Conservation (phyloP, 1,139 yeast species). For the Pneumocystis murina region DNA sequence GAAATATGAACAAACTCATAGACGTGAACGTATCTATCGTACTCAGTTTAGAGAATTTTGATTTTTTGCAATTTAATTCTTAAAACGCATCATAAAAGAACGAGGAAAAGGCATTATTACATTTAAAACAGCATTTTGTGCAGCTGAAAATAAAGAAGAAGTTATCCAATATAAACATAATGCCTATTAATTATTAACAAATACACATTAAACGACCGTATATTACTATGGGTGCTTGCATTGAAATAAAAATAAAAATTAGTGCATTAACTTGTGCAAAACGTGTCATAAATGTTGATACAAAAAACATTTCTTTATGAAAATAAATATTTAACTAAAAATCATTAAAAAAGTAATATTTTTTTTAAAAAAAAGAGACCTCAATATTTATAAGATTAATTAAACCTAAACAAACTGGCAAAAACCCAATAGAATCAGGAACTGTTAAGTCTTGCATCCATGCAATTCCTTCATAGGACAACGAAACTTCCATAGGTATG, state of each 20-base stretch:
- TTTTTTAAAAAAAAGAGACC: not conserved
- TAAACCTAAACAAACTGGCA: not conserved
- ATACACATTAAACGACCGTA: not conserved
- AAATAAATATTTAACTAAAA: not conserved
- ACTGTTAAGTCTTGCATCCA: not conserved
- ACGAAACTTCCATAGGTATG: not conserved
- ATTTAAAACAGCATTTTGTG: not conserved
- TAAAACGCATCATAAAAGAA: not conserved
- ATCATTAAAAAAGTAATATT: not conserved
- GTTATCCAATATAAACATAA: not conserved
- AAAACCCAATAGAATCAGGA: not conserved
- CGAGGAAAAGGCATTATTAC: not conserved
- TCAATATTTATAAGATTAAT: not conserved
- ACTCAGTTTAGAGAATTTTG: not conserved
- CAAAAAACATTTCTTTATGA: not conserved
- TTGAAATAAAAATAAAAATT: not conserved
- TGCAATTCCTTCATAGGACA: not conserved
- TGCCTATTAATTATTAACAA: not conserved
- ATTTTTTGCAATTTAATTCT: not conserved
- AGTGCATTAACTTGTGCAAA: not conserved
- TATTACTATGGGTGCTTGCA: not conserved
- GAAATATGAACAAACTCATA: not conserved
- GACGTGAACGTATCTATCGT: not conserved
- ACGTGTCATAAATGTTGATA: not conserved
- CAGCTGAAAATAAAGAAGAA: not conserved